Evolutionary conservation across 2,329 filamentous ascomycete species (phyloP).

Genomic region (Epichloe gansuensis): DNA sequence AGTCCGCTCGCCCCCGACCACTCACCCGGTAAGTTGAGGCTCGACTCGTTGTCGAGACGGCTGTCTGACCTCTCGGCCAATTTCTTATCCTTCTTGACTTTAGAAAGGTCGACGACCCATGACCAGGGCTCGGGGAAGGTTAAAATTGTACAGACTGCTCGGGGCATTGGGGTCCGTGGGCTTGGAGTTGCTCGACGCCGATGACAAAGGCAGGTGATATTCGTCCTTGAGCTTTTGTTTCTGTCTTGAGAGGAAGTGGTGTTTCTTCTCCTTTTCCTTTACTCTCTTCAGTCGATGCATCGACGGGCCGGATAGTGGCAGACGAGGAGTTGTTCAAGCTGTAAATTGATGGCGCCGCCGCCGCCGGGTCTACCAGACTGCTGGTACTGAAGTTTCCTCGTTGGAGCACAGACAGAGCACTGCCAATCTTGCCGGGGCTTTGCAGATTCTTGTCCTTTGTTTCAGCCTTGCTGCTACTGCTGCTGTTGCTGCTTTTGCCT

Average conservation of each 20-base stretch:
- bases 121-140: constrained; percentile 60
- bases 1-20: constrained; percentile 45
- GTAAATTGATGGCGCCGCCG: constrained; percentile 49
- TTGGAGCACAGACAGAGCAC: constrained; percentile 53
- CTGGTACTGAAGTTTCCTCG: constrained; percentile 59
- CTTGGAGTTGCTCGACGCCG: constrained; percentile 63
- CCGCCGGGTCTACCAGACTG: constrained; percentile 50
- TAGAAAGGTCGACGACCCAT: constrained; percentile 57
- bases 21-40: constrained; percentile 28
- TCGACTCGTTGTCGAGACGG: constrained; percentile 40
- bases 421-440: constrained; percentile 60
- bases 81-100: constrained; percentile 79
- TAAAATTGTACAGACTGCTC: constrained; percentile 69
- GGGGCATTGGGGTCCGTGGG: constrained; percentile 65
- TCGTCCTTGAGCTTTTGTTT: constrained; percentile 73
- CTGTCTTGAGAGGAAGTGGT: constrained; percentile 67
- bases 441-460: constrained; percentile 54
- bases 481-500: constrained; percentile 57
- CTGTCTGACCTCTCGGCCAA: constrained; percentile 52
- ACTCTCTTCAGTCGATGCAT: constrained; percentile 39
- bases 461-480: constrained; percentile 48
- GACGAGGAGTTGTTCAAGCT: constrained; percentile 64
- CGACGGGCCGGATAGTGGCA: constrained; percentile 58
- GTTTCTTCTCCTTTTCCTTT: constrained; percentile 54
- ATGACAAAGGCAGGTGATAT: constrained; percentile 59